Conservation (phyloP, 2,329 filamentous ascomycete genomes). For the Verticillium klebahnii region DNA sequence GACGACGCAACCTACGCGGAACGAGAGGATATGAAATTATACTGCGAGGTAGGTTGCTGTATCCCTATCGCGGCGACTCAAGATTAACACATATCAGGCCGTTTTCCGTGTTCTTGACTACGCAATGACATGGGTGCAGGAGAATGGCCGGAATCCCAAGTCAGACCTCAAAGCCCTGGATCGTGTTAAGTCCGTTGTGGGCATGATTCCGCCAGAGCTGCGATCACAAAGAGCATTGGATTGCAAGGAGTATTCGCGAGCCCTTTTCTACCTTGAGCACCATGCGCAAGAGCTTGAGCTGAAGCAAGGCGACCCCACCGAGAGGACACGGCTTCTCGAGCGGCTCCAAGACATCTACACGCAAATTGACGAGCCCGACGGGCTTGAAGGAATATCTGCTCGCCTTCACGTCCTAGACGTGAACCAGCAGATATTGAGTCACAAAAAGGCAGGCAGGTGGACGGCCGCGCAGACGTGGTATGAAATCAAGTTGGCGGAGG, state of each 20-base stretch:
- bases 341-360: slow-evolving; percentile 90
- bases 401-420: slow-evolving; percentile 84
- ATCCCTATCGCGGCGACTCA: slow-evolving; percentile 9
- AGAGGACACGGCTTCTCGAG: slow-evolving; percentile 64
- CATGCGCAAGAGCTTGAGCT: slow-evolving; percentile 59
- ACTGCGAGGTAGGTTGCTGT: slow-evolving; percentile 66
- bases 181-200: slow-evolving; percentile 46
- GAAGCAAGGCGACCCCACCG: slow-evolving; percentile 39
- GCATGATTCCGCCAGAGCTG: slow-evolving; percentile 68
- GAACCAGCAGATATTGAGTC: slow-evolving; percentile 87
- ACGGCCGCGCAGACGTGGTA: slow-evolving; percentile 97
- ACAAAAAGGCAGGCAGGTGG: slow-evolving; percentile 91
- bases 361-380: slow-evolving; percentile 96
- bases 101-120: slow-evolving; percentile 92
- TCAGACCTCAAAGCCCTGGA: slow-evolving; percentile 43
- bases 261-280: slow-evolving; percentile 91
- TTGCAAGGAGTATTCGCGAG: slow-evolving; percentile 87
- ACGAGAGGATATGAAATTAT: slow-evolving; percentile 74
- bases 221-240: slow-evolving; percentile 81
- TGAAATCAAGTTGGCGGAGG: slow-evolving; percentile 78
- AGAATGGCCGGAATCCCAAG: slow-evolving; percentile 48
- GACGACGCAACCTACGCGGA: slow-evolving; percentile 52
- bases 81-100: slow-evolving; percentile 46
- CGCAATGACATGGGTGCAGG: slow-evolving; percentile 81
- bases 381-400: slow-evolving; percentile 88